Evolutionary conservation across 2,329 filamentous ascomycete species (phyloP).

Genomic region (Geosmithia putterillii): DNA sequence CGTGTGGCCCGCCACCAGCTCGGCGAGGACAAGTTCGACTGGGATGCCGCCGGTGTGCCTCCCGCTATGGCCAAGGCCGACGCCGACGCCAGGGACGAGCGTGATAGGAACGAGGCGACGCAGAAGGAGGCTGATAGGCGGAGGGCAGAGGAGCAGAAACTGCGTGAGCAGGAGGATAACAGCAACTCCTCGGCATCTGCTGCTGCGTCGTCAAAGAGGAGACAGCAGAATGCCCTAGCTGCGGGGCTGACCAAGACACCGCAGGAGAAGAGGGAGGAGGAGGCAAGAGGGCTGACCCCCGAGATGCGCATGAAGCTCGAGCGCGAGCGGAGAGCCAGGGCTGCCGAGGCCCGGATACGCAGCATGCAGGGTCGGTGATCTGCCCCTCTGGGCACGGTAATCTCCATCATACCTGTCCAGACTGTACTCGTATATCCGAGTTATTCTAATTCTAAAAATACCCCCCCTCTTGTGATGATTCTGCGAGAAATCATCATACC

Average conservation of each 20-base stretch:
- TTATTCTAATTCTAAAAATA: too few relatives aligned
- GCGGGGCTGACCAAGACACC: constrained; percentile 56
- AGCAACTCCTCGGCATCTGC: constrained; percentile 32
- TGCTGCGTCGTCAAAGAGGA: constrained; percentile 28
- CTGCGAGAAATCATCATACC: too few relatives aligned
- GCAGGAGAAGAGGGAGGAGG: constrained; percentile 72
- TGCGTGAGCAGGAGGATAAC: constrained; percentile 47
- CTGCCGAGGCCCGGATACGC: constrained; percentile 78
- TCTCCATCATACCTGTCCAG: too few relatives aligned
- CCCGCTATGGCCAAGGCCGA: constrained; percentile 57
- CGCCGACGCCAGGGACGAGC: constrained; percentile 53
- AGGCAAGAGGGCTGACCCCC: constrained; percentile 70
- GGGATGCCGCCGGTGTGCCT: constrained; percentile 66
- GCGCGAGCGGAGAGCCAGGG: constrained; percentile 77
- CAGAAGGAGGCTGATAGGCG: constrained; percentile 59
- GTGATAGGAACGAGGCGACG: constrained; percentile 58
- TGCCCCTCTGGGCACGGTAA: too few relatives aligned
- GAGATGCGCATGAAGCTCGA: constrained; percentile 80
- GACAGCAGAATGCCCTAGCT: constrained; percentile 35
- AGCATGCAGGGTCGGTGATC: constrained; percentile 28
- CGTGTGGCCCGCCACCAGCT: constrained; percentile 74
- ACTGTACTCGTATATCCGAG: too few relatives aligned
- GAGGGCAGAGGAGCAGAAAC: constrained; percentile 59
- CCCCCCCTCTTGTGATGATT: too few relatives aligned
- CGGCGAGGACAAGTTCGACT: constrained; percentile 65